Evolutionary conservation across 2,329 filamentous ascomycete genomes (phyloP), one percentile per base, ranked within the genome.

Genomic region (Akanthomyces uredinophilus): DNA sequence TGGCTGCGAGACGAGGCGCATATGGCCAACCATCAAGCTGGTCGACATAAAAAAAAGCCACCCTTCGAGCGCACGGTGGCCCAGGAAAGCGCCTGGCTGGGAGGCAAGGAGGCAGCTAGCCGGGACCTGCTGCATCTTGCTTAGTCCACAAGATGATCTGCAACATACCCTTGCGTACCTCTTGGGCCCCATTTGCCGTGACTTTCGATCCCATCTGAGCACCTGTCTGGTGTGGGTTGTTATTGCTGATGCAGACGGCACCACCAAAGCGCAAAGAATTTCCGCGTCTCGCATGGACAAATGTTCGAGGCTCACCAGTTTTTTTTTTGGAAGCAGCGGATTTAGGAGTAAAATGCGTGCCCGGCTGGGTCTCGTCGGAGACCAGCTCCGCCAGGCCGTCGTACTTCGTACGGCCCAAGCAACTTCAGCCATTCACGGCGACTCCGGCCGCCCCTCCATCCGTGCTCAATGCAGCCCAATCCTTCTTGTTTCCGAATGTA

Each of bases 391-490:
- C 44, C 35, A 43, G 22, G 24, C 29, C 37, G 11, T 39, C 37
- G 37, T 35, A 35, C 24, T 59, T 51, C 55, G 46, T 14, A 60
- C 37, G 35, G 32, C 47, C 24, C 13, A 44, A 35, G 13, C 43
- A 16, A 16, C 18, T 22, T 16, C 41, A 58, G 44, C 55, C 55
- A 58, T 47, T 60, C 49, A 60, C 57, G 57, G 57, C 57, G 47
- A 52, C 39, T 22, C 57, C 57, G 57, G 29, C 22, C 24, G 55
- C 43, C 57, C 27, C 37, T 52, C 39, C 57, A 51, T 60, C 57
- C 47, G 57, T 60, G 57, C 57, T 52, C 47, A 44, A 60, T 37
- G 47, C 57, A 60, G 37, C 35, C 57, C 29, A 37, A 27, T 22
- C 29, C 54, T 37, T 57, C 24, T 44, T 60, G 47, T 51, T 49